phyloP scores from a whole-genome alignment of 73 alveolate species.

The Tetrahymena borealis region DNA sequence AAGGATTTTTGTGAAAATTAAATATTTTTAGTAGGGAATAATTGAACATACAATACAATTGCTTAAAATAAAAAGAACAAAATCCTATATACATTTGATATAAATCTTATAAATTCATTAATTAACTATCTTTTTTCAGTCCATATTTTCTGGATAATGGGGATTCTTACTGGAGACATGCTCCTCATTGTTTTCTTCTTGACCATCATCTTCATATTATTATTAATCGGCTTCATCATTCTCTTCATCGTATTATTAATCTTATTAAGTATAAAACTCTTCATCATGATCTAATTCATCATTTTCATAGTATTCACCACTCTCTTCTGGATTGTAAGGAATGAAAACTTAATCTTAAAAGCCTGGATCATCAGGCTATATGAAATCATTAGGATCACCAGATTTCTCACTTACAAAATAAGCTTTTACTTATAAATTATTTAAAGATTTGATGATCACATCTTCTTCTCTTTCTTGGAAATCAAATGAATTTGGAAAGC shows the following conservation, averaged over 20 bases:
- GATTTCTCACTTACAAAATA: neutral
- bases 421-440: slow-evolving; percentile 18
- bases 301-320: neutral
- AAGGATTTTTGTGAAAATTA: no score
- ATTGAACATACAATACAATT: no score
- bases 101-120: no score
- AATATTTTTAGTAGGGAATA: no score
- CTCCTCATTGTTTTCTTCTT: neutral
- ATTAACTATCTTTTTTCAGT: no score
- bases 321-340: neutral
- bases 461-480: slow-evolving; percentile 19
- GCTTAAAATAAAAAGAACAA: no score
- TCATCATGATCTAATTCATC: neutral
- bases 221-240: neutral
- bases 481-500: slow-evolving; percentile 23
- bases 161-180: neutral
- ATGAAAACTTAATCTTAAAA: neutral
- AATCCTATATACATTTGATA: no score
- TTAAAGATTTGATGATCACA: slow-evolving; percentile 23
- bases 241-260: neutral
- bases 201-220: neutral
- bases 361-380: neutral
- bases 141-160: neutral
- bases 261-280: neutral
- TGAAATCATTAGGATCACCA: neutral